A percentile compares a stretch with the other conserved stretches of the same genome.
Evolutionary conservation across 108 stramenopile genomes (phyloP).

Genomic region (Skeletonema grethae): DNA sequence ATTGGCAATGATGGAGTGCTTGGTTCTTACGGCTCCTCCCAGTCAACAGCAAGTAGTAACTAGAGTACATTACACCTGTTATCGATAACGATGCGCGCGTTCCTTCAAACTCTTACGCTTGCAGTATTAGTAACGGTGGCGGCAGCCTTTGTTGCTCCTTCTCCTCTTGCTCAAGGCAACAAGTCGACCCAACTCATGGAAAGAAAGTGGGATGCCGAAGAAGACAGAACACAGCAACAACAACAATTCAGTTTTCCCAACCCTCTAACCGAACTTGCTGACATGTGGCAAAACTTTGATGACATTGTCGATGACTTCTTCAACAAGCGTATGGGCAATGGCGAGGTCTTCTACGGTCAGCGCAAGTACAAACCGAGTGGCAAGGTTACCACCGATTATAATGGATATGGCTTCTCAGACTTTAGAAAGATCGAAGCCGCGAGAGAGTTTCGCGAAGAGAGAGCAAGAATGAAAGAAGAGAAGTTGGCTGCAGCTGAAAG

Average conservation of each 20-base stretch:
- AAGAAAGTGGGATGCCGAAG: constrained; percentile 12
- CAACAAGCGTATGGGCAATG: constrained; percentile 71
- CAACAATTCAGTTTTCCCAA: constrained; percentile 34
- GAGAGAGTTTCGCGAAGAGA: constrained; percentile 66
- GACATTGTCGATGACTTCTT: constrained; percentile 84
- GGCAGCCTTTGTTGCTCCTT: not conserved
- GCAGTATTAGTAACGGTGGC: not conserved
- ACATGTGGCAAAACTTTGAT: constrained; percentile 60
- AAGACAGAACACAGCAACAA: not conserved
- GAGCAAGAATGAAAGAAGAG: constrained; percentile 50
- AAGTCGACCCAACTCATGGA: not conserved
- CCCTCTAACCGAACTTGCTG: constrained; percentile 33
- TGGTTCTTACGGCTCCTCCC: too few relatives aligned
- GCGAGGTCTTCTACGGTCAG: constrained; percentile 68
- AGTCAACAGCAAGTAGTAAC: not conserved
- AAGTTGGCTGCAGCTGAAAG: constrained; percentile 12
- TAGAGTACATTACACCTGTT: not conserved
- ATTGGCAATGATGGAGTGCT: too few relatives aligned
- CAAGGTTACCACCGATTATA: constrained; percentile 67
- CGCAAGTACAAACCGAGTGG: constrained; percentile 82
- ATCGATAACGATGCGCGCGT: not conserved
- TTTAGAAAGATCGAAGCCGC: constrained; percentile 70
- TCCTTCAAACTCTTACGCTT: not conserved
- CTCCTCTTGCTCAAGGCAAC: not conserved
- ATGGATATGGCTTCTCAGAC: constrained; percentile 78